Evolutionary conservation across 2,329 filamentous ascomycete genomes (phyloP).

Genomic region (Fusarium sp.): DNA sequence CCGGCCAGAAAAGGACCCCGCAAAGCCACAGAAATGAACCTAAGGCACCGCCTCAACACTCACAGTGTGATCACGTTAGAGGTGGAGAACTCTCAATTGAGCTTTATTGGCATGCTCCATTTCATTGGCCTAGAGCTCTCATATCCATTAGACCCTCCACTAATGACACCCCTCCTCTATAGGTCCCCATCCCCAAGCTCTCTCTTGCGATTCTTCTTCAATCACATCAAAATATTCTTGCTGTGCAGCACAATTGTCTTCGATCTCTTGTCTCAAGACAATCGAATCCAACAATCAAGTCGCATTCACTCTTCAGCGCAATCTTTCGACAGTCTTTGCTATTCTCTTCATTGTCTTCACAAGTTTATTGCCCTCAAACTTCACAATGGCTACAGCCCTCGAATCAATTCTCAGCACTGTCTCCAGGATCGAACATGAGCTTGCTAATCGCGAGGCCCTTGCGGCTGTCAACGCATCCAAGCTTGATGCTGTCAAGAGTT

Average conservation of each 20-base stretch:
- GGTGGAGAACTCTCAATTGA: not conserved
- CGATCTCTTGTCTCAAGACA: not conserved
- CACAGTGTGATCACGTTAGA: not conserved
- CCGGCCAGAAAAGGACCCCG: slow-evolving; percentile 15
- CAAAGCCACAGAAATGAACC: not conserved
- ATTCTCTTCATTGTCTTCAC: not conserved
- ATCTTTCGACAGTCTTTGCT: not conserved
- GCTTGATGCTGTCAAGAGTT: not conserved
- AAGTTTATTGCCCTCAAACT: not conserved
- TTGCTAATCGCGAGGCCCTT: not conserved
- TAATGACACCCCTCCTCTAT: not conserved
- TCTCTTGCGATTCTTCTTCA: not conserved
- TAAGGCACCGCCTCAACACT: not conserved
- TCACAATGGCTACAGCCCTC: not conserved
- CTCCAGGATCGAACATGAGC: not conserved
- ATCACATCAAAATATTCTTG: not conserved
- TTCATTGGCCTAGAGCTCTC: not conserved
- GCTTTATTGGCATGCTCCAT: not conserved
- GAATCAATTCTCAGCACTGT: not conserved
- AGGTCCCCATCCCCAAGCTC: not conserved
- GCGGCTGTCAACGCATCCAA: not conserved
- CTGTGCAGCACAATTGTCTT: not conserved
- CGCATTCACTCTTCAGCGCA: not conserved
- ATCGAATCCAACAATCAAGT: not conserved
- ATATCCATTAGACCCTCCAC: not conserved